Evolutionary conservation across 805 yeast species (phyloP).

Genomic region (Candida awuae): DNA sequence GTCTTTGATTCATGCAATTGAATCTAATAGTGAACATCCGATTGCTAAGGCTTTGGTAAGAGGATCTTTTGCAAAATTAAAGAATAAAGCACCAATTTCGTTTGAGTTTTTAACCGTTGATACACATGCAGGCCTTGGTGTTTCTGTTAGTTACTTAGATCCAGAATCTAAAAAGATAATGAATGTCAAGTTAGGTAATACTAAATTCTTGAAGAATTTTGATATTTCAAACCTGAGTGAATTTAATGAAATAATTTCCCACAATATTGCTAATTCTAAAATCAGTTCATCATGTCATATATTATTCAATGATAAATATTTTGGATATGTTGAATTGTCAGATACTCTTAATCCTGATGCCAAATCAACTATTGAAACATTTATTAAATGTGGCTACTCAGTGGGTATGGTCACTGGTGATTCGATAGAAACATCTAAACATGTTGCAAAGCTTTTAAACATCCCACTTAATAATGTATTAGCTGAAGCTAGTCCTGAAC

Average conservation of each 20-base stretch:
- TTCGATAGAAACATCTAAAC: slow-evolving; percentile 48
- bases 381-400: slow-evolving; percentile 43
- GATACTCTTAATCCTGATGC: slow-evolving; percentile 69
- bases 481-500: slow-evolving; percentile 69
- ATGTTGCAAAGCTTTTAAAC: slow-evolving; percentile 60
- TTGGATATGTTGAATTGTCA: slow-evolving; percentile 59
- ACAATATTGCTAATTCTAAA: slow-evolving; percentile 7
- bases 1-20: slow-evolving; percentile 51
- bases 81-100: slow-evolving; percentile 1
- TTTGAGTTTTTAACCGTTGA: slow-evolving; percentile 29
- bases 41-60: slow-evolving; percentile 62
- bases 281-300: slow-evolving; percentile 30
- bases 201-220: slow-evolving; percentile 30
- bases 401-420: slow-evolving; percentile 94
- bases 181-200: slow-evolving; percentile 48
- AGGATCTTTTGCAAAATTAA: slow-evolving; percentile 17
- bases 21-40: slow-evolving; percentile 78
- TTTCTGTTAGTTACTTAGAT: slow-evolving; percentile 22
- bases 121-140: slow-evolving; percentile 39
- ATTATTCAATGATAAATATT: slow-evolving; percentile 45
- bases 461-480: slow-evolving; percentile 57
- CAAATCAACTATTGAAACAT: slow-evolving; percentile 45
- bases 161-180: slow-evolving; percentile 16
- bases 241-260: slow-evolving; percentile 9
- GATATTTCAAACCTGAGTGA: slow-evolving; percentile 18